Evolutionary conservation across 2,329 filamentous ascomycete genomes (phyloP).

Genomic region (Fusarium newnesense): DNA sequence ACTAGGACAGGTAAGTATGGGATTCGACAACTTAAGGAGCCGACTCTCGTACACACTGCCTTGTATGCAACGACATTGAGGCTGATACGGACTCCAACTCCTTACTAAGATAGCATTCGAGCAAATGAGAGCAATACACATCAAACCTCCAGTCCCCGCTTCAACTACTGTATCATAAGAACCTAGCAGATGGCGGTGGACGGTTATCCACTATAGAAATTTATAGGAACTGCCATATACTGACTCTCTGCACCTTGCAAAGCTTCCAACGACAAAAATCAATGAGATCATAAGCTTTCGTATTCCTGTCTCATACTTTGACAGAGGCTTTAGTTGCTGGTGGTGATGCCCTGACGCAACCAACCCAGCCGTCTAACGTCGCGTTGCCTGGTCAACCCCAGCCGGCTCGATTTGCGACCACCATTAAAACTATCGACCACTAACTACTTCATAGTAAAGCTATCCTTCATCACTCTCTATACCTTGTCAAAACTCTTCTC

Average conservation of each 20-base stretch:
- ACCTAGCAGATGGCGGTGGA: conserved; percentile 24
- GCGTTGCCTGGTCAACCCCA: conserved; percentile 46
- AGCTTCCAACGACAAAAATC: not conserved
- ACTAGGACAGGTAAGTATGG: conserved; percentile 35
- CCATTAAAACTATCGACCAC: conserved; percentile 28
- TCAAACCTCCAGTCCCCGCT: conserved; percentile 38
- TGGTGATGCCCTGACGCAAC: conserved; percentile 39
- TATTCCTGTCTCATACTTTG: conserved; percentile 6
- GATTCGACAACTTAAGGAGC: conserved; percentile 31
- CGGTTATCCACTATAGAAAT: conserved; percentile 22
- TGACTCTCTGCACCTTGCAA: not conserved
- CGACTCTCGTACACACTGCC: not conserved
- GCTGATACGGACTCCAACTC: not conserved
- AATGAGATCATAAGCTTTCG: conserved; percentile 22
- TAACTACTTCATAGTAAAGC: conserved; percentile 19
- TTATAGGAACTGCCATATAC: conserved; percentile 11
- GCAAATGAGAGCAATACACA: conserved; percentile 46
- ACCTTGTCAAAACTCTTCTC: conserved; percentile 10
- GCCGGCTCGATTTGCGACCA: conserved; percentile 25
- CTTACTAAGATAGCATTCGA: conserved; percentile 15
- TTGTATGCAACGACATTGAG: not conserved
- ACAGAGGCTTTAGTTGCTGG: conserved; percentile 35
- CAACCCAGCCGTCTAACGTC: conserved; percentile 8
- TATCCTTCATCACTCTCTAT: not conserved
- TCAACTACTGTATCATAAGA: conserved; percentile 20